Percentiles rank a stretch among this genome's conserved stretches.
Conservation (phyloP, 345 rosid species). For the Citrus inodora region DNA sequence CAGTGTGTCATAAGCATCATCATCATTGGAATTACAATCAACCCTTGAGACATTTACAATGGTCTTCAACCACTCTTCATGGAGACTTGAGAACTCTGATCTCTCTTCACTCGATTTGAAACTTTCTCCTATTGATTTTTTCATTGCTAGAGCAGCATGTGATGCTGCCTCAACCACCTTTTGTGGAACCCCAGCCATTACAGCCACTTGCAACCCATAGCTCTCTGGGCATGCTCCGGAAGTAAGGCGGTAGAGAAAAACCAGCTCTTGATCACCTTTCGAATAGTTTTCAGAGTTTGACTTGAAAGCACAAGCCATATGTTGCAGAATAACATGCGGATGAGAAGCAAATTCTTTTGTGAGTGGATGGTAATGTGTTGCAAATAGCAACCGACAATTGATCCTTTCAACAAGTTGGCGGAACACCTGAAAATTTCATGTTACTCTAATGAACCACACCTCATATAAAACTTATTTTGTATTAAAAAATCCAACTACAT, state of each 20-base stretch:
- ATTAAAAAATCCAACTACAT: neutral
- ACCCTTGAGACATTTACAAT: conserved; percentile 35
- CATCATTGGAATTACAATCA: conserved; percentile 25
- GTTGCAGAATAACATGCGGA: conserved; percentile 74
- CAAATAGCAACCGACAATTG: conserved; percentile 81
- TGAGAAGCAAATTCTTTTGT: conserved; percentile 89
- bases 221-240: conserved; percentile 92
- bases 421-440: conserved; percentile 49
- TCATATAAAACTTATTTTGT: neutral
- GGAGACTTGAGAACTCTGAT: conserved; percentile 82
- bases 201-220: conserved; percentile 84
- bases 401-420: conserved; percentile 91
- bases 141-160: conserved; percentile 57
- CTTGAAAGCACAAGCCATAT: conserved; percentile 82
- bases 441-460: neutral
- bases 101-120: conserved; percentile 80
- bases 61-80: conserved; percentile 78
- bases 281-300: conserved; percentile 28
- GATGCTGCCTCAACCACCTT: conserved; percentile 65
- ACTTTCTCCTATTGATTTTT: conserved; percentile 57
- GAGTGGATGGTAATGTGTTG: conserved; percentile 93
- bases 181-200: conserved; percentile 89
- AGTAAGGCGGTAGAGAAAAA: conserved; percentile 72
- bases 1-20: conserved; percentile 60
- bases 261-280: conserved; percentile 45